Conservation (phyloP, 805 yeast species). For the Wickerhamiella allomyrinae region DNA sequence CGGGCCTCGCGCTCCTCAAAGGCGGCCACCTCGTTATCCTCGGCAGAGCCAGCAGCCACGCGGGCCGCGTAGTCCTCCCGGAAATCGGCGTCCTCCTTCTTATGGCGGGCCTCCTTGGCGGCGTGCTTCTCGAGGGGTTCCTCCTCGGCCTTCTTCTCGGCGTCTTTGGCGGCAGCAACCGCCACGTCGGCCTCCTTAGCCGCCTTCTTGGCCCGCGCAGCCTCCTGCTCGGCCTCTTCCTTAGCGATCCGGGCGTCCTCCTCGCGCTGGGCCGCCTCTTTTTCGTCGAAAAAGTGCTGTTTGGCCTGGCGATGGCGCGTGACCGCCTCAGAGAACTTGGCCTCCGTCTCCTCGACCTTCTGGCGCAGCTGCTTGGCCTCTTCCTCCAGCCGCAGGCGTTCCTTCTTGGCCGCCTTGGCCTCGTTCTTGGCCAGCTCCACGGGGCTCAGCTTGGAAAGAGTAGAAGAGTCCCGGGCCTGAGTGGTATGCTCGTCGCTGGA, state of each 20-base stretch:
- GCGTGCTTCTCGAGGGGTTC: constrained; percentile 22
- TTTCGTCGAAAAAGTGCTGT: constrained; percentile 15
- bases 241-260: constrained; percentile 26
- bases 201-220: constrained; percentile 7
- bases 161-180: constrained; percentile 10
- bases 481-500: not conserved
- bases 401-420: constrained; percentile 15
- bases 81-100: constrained; percentile 16
- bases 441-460: constrained; percentile 1
- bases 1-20: too few species aligned
- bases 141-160: constrained; percentile 16
- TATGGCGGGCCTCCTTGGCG: constrained; percentile 22
- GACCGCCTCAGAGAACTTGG: constrained; percentile 15
- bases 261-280: constrained; percentile 19
- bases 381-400: constrained; percentile 11
- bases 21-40: constrained; percentile 22
- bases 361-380: constrained; percentile 11
- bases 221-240: constrained; percentile 27
- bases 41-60: too few species aligned
- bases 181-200: constrained; percentile 9
- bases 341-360: constrained; percentile 14
- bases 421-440: constrained; percentile 13
- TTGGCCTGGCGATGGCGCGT: constrained; percentile 17
- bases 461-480: not conserved
- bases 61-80: constrained; percentile 32